Evolutionary conservation across 2,329 filamentous ascomycete species (phyloP).

Genomic region (Diaporthe ampelina): DNA sequence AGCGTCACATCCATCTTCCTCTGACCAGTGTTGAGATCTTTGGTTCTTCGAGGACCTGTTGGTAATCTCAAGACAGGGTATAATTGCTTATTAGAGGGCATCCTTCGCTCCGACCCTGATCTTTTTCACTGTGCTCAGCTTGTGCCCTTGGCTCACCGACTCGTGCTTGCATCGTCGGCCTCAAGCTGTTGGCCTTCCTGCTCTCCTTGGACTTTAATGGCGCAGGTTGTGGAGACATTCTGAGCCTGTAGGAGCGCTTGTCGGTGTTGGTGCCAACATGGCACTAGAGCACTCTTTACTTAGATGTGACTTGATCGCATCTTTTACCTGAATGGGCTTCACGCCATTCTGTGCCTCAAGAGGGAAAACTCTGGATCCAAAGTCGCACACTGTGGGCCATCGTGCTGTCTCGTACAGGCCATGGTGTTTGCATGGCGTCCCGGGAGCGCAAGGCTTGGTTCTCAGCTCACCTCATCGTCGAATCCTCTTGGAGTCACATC

Average conservation of each 20-base stretch:
- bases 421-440: background rate
- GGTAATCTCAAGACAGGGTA: background rate
- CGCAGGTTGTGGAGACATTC: background rate
- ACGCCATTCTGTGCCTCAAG: too few species aligned
- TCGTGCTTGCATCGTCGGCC: background rate
- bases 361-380: background rate
- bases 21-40: background rate
- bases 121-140: background rate
- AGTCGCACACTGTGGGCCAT: background rate
- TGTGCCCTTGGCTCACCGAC: background rate
- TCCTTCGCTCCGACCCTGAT: background rate
- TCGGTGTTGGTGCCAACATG: background rate
- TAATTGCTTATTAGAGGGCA: background rate
- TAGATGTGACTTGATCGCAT: background rate
- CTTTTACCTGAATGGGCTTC: background rate
- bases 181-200: background rate
- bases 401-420: background rate
- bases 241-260: background rate
- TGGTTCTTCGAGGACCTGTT: background rate
- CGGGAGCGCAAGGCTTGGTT: background rate
- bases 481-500: background rate
- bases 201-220: background rate
- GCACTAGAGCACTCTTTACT: background rate
- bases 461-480: background rate
- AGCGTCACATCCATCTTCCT: background rate